Evolutionary conservation across 805 yeast genomes (phyloP).

Genomic region (Huiozyma sinensis): DNA sequence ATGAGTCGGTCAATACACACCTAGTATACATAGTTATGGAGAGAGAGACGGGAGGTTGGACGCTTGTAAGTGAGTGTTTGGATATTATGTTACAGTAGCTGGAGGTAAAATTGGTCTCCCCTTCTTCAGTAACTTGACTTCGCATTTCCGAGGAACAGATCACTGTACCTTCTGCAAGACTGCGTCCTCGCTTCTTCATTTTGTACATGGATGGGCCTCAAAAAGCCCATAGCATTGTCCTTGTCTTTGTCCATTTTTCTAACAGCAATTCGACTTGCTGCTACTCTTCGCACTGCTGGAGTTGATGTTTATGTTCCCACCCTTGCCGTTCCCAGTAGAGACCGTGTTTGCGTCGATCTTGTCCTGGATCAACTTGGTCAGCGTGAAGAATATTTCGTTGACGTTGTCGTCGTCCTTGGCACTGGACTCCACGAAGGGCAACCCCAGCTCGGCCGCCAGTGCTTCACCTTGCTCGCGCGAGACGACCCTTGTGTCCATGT

Average conservation of each 20-base stretch:
- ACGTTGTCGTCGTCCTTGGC: constrained; percentile 90
- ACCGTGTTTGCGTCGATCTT: constrained; percentile 65
- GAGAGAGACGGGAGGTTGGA: no score
- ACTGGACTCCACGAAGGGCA: constrained; percentile 90
- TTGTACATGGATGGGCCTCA: neutral
- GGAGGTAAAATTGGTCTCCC: no score
- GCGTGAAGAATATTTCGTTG: constrained; percentile 77
- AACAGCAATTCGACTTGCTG: constrained; percentile 30
- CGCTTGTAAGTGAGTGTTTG: no score
- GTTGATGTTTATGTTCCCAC: constrained; percentile 24
- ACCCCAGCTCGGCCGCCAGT: constrained; percentile 72
- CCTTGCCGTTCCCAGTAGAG: constrained; percentile 45
- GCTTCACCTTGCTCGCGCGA: constrained; percentile 82
- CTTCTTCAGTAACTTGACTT: no score
- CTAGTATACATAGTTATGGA: no score
- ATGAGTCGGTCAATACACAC: no score
- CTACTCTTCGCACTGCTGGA: constrained; percentile 24
- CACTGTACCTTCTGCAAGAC: neutral
- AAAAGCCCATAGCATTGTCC: neutral
- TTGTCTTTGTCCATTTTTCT: neutral
- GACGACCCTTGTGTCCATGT: constrained; percentile 78
- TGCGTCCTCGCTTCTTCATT: neutral
- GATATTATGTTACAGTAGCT: no score
- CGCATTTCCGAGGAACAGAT: no score
- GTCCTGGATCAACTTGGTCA: constrained; percentile 79